Base-by-base conservation (phyloP, 306 rosid species). In the Vachellia pachyceras region DNA sequence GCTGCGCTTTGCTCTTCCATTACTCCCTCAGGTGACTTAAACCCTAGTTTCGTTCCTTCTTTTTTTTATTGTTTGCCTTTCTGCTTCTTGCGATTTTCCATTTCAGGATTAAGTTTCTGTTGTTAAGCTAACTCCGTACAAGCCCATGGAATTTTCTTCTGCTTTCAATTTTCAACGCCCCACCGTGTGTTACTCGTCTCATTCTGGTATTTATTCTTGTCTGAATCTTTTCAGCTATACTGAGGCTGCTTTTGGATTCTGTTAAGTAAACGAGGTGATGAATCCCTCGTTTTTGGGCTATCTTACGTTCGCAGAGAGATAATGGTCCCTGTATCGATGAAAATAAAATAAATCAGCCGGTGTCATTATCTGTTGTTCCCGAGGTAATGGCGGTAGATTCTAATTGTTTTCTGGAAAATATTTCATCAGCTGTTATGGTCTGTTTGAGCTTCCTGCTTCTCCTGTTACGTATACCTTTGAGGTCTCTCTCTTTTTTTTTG, bases 321-420 rank as follows among this genome's bases (percentile, higher is more conserved):
- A 42, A 60, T 14, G 42, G 17, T 63, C 25, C 15, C 18, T 5
- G 17, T 44, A 23, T 13, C 3, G 55, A 60, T 58, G 69, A 57
- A 65, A 66, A 66, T 6, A n/a, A 41, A 58, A 23, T 61, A 63
- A 14, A 61, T 60, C 7, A 76, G 44, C 46, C 80, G 10, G 58
- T 3, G 63, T 44, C 63, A 46, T 14, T 73, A 6, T 45, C 40
- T 67, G 20, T 44, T 72, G 52, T 83, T 78, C 73, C 58, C 40
- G 10, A 15, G 52, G 45, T 77, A 17, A 78, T 22, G 73, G 17
- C 61, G 7, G 14, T 29, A 9, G 44, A 11, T 15, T 72, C 40
- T 50, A 35, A 10, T 7, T 35, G 65, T n/a, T 73, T 35, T 36
- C 65, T 73, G 35, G 33, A 18, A 36, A 50, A 17, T 33, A 15